These are phyloP conservation scores for Penicillium egyptiacum DNA, from an alignment of 495 filamentous ascomycete genomes.

Conservation along the genomic window DNA sequence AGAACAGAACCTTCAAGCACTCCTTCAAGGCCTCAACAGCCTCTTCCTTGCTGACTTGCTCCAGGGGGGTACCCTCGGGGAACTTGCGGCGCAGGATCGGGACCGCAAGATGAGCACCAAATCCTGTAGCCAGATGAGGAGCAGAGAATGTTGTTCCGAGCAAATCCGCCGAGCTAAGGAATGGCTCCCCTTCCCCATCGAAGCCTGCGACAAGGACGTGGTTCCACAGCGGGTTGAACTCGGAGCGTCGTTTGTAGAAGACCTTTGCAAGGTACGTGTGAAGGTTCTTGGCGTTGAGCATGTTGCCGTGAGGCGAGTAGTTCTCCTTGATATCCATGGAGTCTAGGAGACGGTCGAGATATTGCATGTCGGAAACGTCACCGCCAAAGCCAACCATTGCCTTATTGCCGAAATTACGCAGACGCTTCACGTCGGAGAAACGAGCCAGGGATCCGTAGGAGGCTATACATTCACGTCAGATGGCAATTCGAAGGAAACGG, in stretches of 20 bases:
- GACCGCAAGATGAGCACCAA: conserved; percentile 88
- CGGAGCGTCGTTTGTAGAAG: conserved; percentile 87
- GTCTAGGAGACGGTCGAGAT: conserved; percentile 84
- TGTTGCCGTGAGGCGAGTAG: conserved; percentile 61
- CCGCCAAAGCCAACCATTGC: conserved; percentile 86
- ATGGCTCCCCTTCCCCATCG: conserved; percentile 76
- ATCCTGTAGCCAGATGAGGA: conserved; percentile 89
- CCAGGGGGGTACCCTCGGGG: conserved; percentile 74
- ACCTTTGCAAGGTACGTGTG: conserved; percentile 95
- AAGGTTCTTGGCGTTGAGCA: conserved; percentile 85
- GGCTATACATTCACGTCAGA: conserved; percentile 50
- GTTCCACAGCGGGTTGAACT: conserved; percentile 98
- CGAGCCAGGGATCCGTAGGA: conserved; percentile 97
- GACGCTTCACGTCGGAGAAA: conserved; percentile 90
- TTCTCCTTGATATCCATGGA: conserved; percentile 86
- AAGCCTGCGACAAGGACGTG: conserved; percentile 85
- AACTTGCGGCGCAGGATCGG: conserved; percentile 82
- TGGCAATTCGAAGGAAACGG: not conserved
- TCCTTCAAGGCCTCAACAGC: conserved; percentile 79
- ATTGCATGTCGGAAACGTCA: conserved; percentile 98
- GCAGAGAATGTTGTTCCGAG: conserved; percentile 87
- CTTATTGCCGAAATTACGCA: conserved; percentile 72
- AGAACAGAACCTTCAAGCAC: conserved; percentile 98
- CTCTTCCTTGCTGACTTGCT: conserved; percentile 68
- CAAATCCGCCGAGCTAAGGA: conserved; percentile 86